Percentiles rank a stretch among this genome's conserved stretches.
Evolutionary conservation across 495 filamentous ascomycete genomes (phyloP).

Genomic region (Podospora pseudoanserina): DNA sequence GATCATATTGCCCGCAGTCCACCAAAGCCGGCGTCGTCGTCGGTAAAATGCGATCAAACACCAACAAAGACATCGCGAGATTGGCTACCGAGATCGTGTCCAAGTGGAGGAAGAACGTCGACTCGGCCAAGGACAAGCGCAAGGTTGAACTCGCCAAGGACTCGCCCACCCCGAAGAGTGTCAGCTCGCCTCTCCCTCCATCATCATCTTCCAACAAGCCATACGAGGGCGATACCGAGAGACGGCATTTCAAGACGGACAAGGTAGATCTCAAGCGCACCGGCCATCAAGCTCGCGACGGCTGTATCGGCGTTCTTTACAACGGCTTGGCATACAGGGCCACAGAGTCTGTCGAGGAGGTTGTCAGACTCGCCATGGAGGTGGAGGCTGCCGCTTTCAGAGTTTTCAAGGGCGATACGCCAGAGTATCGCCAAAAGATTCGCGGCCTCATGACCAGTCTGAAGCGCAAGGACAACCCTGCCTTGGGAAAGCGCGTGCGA

Average conservation of each 20-base stretch:
- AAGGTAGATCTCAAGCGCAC: constrained; percentile 69
- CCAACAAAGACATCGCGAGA: constrained; percentile 69
- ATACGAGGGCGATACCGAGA: constrained; percentile 68
- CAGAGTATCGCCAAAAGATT: constrained; percentile 77
- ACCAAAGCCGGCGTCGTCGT: constrained; percentile 88
- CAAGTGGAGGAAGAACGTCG: constrained; percentile 82
- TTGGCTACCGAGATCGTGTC: constrained; percentile 75
- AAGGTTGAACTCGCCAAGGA: constrained; percentile 41
- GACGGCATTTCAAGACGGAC: constrained; percentile 76
- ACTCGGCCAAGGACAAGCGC: constrained; percentile 60
- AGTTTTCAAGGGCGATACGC: constrained; percentile 53
- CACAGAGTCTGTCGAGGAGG: constrained; percentile 50
- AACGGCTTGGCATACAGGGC: constrained; percentile 67
- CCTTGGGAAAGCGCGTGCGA: constrained; percentile 70
- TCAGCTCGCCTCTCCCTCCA: constrained; percentile 42
- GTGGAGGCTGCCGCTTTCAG: constrained; percentile 71
- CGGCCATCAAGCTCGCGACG: constrained; percentile 66
- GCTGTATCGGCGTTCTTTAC: constrained; percentile 86
- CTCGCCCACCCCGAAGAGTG: constrained; percentile 38
- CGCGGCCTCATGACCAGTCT: constrained; percentile 89
- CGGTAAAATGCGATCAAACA: constrained; percentile 73
- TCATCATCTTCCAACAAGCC: constrained; percentile 47
- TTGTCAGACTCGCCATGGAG: constrained; percentile 64
- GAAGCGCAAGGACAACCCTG: constrained; percentile 82
- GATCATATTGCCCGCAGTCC: constrained; percentile 45